A percentile compares a stretch with the other conserved stretches of the same genome.
phyloP scores from a whole-genome alignment of 305 asterid species.

The Fraxinus ornus region DNA sequence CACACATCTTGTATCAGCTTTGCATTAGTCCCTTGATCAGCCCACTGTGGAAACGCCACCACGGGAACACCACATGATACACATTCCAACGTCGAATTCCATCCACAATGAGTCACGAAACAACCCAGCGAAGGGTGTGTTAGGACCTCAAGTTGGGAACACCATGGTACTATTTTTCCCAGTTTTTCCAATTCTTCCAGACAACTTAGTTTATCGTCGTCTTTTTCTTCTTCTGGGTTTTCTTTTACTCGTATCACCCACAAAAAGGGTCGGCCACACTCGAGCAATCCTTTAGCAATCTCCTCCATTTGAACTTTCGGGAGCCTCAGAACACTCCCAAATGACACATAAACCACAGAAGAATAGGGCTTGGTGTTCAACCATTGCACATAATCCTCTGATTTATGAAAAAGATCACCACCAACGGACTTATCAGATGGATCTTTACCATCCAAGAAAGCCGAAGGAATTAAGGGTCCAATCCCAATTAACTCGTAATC shows the following conservation, averaged over 20 bases:
- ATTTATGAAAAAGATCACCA: background rate
- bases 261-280: constrained; percentile 36
- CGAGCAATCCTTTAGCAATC: constrained; percentile 19
- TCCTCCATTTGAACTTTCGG: background rate
- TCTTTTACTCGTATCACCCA: constrained; percentile 41
- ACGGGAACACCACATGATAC: background rate
- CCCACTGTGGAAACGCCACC: background rate
- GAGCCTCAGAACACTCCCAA: background rate
- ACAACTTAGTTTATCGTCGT: background rate
- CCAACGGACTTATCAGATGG: background rate
- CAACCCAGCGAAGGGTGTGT: background rate
- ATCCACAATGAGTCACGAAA: background rate
- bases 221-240: background rate
- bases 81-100: background rate
- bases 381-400: background rate
- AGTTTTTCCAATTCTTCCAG: background rate
- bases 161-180: background rate
- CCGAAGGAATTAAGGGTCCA: constrained; percentile 58
- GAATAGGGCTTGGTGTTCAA: background rate
- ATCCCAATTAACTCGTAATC: constrained; percentile 36
- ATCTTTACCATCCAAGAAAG: constrained; percentile 13
- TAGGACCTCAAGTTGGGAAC: background rate
- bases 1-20: background rate
- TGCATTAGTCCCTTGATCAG: background rate
- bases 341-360: background rate